Evolutionary conservation across 1,284 basidiomycete genomes (phyloP), one percentile per base, ranked within the genome.

Genomic region (Flammula alnicola): DNA sequence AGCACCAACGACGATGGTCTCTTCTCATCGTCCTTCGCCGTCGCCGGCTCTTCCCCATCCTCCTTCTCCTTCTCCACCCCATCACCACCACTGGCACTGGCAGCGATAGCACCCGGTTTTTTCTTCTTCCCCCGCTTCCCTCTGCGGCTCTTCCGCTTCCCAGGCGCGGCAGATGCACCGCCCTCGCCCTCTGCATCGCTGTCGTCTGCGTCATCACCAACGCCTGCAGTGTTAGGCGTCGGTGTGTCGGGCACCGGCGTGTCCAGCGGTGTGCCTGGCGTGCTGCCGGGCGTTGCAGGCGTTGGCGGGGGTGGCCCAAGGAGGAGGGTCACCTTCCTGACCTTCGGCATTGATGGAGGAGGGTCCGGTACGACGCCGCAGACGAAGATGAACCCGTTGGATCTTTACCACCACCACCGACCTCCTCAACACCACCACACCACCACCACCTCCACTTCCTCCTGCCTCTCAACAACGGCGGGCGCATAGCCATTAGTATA

Each of bases 161-260:
- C 77, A 0, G 78, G 75, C 0, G 74, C 71, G 7, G 71, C 72
- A 7, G 56, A 47, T 10, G 65, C 67, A 10, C 58, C 83, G 3
- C 73, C 75, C 23, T 76, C 77, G 26, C 73, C 81, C 49, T 86
- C 85, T 45, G 74, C 79, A 41, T 83, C 86, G 44, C 78, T 83
- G 3, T 84, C 84, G 7, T 84, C 84, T 0, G 59, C 74, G 5
- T 74, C 76, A 5, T 72, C 70, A 16, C 53, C 52, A 5, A 35
- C 47, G 11, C 47, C 33, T 14, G 45, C 37, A 3, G 51, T n/a
- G 11, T 38, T 38, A 1, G 5, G 2, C 10, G 22, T 10, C 22
- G n/a, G n/a, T n/a, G 27, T 22, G 14, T 44, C 27, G 11, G 30
- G 40, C 14, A 22, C 19, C 25, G 43, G 39, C 19, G 35, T 46